Base-by-base conservation (phyloP, 2,329 filamentous ascomycete species). In the Scolecobasidium constrictum region DNA sequence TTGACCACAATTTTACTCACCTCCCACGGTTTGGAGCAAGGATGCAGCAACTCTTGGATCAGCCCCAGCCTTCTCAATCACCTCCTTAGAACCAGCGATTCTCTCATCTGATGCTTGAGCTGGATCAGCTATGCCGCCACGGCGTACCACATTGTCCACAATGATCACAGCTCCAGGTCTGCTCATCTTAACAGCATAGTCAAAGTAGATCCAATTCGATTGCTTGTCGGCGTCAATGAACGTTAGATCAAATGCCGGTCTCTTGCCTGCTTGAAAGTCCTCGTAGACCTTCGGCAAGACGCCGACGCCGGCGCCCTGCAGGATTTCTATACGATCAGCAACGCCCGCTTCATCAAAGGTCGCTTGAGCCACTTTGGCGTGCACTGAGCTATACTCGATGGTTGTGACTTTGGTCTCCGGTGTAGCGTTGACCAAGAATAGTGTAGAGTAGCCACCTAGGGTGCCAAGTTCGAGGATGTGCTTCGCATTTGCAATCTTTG, bases 381-480 rank as follows among this genome's bases (percentile, higher is more conserved):
- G 62, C 18, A 68, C 58, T 1, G 60, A 50, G 44, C 71, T 52
- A 26, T 71, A 61, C 49, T 77, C 73, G 39, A 77, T 61, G 38
- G 63, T 73, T 0, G 68, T 73, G 13, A 77, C 63, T 16, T 62
- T 52, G 3, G 61, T 50, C 15, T 56, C 51, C 0, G 60, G 58
- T 9, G 53, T 56, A 11, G 58, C 52, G 15, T 53, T 53, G 3
- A 71, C 71, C 38, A 77, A 60, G 62, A 68, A 76, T 42, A 75
- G 70, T 12, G 68, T 64, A 1, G 65, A 67, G 53, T 73, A 77
- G 5, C 66, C 73, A 11, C 72, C 72, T 19, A 77, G 53, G 0
- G 71, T 75, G 18, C 73, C 73, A 38, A 77, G 58, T 51, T 78
- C 73, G 28, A 77, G 67, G 2, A 69, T 58, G 4, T 31, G 26